Percentiles rank a stretch among this genome's conserved stretches.
Conservation (phyloP, 2,329 filamentous ascomycete genomes). For the Exophiala phaeomuriformis region DNA sequence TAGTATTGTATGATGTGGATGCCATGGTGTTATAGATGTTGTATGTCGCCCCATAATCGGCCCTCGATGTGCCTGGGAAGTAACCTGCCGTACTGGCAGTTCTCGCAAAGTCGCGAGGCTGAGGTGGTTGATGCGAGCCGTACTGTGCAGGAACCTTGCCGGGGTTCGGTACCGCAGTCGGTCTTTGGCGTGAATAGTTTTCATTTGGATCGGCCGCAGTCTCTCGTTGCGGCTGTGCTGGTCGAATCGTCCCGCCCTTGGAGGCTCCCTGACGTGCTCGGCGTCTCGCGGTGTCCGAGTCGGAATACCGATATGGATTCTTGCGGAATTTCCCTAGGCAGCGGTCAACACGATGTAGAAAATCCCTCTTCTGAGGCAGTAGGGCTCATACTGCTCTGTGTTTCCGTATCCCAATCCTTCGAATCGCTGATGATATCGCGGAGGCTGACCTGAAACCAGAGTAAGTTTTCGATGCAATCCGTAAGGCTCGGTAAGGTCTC, state of each 20-base stretch:
- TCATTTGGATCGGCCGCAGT: conserved; percentile 6
- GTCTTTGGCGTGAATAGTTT: conserved; percentile 5
- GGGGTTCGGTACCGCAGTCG: background rate
- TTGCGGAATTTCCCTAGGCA: conserved; percentile 15
- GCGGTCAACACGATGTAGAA: conserved; percentile 6
- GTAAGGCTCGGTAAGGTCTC: background rate
- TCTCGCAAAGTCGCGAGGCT: conserved; percentile 4
- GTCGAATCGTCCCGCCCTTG: conserved; percentile 13
- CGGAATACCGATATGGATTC: conserved; percentile 20
- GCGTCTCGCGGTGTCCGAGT: conserved; percentile 21
- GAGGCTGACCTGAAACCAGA: conserved; percentile 14
- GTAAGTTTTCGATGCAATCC: background rate
- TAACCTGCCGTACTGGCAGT: conserved; percentile 1
- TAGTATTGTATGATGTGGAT: conserved; percentile 6
- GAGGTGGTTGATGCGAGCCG: conserved; percentile 6
- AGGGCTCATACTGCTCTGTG: conserved; percentile 17
- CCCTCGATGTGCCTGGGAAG: conserved; percentile 1
- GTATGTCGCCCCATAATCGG: conserved; percentile 6
- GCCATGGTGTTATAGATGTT: conserved; percentile 5
- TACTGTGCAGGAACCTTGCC: conserved; percentile 2
- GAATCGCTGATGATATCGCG: conserved; percentile 23
- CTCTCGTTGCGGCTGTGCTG: conserved; percentile 7
- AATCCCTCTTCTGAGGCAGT: background rate
- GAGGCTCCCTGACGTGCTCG: conserved; percentile 17
- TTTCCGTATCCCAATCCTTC: conserved; percentile 22